Percentiles rank a stretch among this genome's conserved stretches.
Conservation (phyloP, 768 basidiomycete genomes). For the Tephrocybe sp. region DNA sequence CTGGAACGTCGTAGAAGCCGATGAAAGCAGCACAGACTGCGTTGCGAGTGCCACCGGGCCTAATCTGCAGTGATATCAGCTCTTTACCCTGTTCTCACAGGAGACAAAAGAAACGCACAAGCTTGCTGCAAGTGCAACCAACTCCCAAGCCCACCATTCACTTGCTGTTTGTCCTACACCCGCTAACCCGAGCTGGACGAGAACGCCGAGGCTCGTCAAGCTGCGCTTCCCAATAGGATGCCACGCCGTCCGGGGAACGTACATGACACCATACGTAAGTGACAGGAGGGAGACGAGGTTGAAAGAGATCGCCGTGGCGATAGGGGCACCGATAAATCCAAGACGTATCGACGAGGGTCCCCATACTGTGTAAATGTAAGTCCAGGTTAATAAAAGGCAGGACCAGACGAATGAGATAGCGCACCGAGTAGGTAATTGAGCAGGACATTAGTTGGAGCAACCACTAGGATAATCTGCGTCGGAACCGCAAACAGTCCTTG, state of each 20-base stretch:
- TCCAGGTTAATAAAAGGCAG: background rate
- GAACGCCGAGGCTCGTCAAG: slow-evolving; percentile 64
- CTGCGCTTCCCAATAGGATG: slow-evolving; percentile 62
- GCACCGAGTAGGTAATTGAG: slow-evolving; percentile 84
- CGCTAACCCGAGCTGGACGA: slow-evolving; percentile 76
- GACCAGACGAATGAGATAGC: slow-evolving; percentile 12
- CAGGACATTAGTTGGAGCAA: slow-evolving; percentile 82
- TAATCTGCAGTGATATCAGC: slow-evolving; percentile 41
- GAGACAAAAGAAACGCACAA: slow-evolving; percentile 29
- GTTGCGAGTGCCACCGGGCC: slow-evolving; percentile 82
- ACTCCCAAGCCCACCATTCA: slow-evolving; percentile 99
- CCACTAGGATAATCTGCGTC: slow-evolving; percentile 75
- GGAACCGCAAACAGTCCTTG: slow-evolving; percentile 87
- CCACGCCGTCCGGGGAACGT: slow-evolving; percentile 76
- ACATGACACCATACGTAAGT: slow-evolving; percentile 60
- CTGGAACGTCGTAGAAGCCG: slow-evolving; percentile 75
- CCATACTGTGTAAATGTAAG: slow-evolving; percentile 54
- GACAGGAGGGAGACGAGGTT: slow-evolving; percentile 74
- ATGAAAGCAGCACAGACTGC: slow-evolving; percentile 82
- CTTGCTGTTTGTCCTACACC: slow-evolving; percentile 84
- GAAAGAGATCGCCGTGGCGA: slow-evolving; percentile 86
- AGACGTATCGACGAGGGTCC: slow-evolving; percentile 75
- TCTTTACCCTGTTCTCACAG: background rate
- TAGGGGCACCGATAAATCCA: slow-evolving; percentile 90
- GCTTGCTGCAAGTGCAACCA: slow-evolving; percentile 59